Base-by-base conservation (phyloP, 2,329 filamentous ascomycete species). In the Penicillium aurantiogriseum region DNA sequence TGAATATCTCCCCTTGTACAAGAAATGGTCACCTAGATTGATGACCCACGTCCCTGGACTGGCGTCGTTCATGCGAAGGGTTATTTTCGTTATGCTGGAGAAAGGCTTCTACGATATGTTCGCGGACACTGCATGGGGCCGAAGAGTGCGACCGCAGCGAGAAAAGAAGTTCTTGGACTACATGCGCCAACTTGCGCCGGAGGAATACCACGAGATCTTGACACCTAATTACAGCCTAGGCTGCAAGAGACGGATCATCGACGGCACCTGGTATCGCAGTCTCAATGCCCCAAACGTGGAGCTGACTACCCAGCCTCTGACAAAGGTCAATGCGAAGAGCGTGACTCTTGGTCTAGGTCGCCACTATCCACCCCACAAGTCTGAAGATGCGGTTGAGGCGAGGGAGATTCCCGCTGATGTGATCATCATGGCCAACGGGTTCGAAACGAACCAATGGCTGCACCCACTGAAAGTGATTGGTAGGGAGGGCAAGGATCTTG, bases 181-280 rank as follows among this genome's bases (percentile, higher is more conserved):
- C 45, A 80, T 86, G 76, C 79, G 76, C 56, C 65, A 69, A 5
- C 74, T 69, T 1, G 82, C 82, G 0, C 86, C 86, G 0, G 73
- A 80, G 49, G 82, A 85, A 69, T 88, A 88, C 58, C 82, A 85
- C 60, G 81, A 85, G 31, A 77, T 86, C 7, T 68, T 88, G 36
- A 84, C 84, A 0, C 86, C 86, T 0, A 80, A 88, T 49, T 88
- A 86, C 56, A 78, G 80, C 44, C 71, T 87, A 15, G 85, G 85
- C 1, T 88, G 85, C 73, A 88, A 88, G 72, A 75, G 86, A n/a
- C 78, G 85, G 15, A 81, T 88, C 54, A 82, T 82, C 52, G 84
- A 88, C 57, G 76, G 79, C 2, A 76, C 76, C 1, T 88, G 87
- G 75, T 77, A 85, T 21, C 64, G 75, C 15, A 76, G 77, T 40